Evolutionary conservation across 1,284 basidiomycete species (phyloP).

Genomic region (Erythrobasidium hasegawianum): DNA sequence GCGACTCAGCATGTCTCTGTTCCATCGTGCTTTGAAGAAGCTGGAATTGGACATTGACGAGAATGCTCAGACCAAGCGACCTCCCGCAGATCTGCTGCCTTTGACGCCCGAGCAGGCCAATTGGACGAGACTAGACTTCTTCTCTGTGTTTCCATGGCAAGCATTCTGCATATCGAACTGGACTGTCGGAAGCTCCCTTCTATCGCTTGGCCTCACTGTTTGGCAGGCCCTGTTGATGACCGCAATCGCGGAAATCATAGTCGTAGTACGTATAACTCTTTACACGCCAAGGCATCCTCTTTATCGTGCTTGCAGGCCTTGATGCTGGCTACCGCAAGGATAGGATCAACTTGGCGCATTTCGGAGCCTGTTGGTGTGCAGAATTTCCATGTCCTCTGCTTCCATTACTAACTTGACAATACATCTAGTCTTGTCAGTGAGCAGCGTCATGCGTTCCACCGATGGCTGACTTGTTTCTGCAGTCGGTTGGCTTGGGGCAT

Average conservation of each 20-base stretch:
- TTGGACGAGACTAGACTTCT: neutral
- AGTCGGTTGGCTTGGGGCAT: slow-evolving; percentile 14
- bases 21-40: no score
- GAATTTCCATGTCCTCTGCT: no score
- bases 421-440: no score
- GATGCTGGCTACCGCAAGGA: neutral
- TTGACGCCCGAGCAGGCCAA: neutral
- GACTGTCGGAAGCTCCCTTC: slow-evolving; percentile 8
- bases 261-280: neutral
- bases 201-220: slow-evolving; percentile 20
- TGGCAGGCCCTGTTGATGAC: slow-evolving; percentile 11
- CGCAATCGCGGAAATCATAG: neutral
- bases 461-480: slow-evolving; percentile 20
- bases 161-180: slow-evolving; percentile 12
- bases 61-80: no score
- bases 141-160: slow-evolving; percentile 12
- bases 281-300: neutral
- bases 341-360: neutral
- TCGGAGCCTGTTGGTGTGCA: neutral
- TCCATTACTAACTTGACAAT: no score
- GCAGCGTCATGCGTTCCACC: no score
- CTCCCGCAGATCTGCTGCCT: neutral
- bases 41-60: no score
- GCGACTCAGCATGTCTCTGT: no score
- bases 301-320: neutral